Evolutionary conservation across 2,329 filamentous ascomycete genomes (phyloP), one percentile per base, ranked within the genome.

Genomic region (Fusarium caatingaense): DNA sequence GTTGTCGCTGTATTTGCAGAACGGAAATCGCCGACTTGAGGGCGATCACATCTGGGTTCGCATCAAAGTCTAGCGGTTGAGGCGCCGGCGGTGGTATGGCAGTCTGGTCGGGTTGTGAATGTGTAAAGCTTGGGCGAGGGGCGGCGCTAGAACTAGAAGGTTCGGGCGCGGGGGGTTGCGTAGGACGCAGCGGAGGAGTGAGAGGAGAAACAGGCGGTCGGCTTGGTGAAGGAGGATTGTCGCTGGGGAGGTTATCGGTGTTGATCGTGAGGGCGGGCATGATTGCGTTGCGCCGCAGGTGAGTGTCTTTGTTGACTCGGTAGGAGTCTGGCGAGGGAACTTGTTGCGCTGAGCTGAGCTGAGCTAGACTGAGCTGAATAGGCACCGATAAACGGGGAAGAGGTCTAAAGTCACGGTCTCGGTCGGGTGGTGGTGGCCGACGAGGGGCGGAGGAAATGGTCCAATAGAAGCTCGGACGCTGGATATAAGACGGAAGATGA

Each of bases 41-140:
- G 8, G 95, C 95, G 64, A 98, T 91, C 25, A 92, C 93, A 83
- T 98, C 95, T 10, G 93, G 90, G 76, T 97, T 97, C 58, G 82
- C 80, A 69, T 87, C 84, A 65, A 90, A 88, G 72, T 86, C 83
- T 62, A 91, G 83, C 46, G 87, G 83, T 41, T 83, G 80, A 0
- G 85, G 84, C 4, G 82, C 81, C 6, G 86, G 86, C 3, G 86
- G 83, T 2, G 80, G 76, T 37, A 85, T 80, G 40, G 78, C 78
- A 23, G 73, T 77, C 64, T 82, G 82, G 23, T 78, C 76, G 10
- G 80, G 78, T 62, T 85, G 84, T 21, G 78, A 77, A 72, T 88
- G 85, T 10, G 84, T 82, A 59, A 85, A 81, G 27, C 76, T 76
- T 47, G 79, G 80, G 27, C 79, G 74, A 72, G 58, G 45, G 76